Base-by-base conservation (phyloP, 1,139 yeast species). In the Blastobotrys arbuscula region DNA sequence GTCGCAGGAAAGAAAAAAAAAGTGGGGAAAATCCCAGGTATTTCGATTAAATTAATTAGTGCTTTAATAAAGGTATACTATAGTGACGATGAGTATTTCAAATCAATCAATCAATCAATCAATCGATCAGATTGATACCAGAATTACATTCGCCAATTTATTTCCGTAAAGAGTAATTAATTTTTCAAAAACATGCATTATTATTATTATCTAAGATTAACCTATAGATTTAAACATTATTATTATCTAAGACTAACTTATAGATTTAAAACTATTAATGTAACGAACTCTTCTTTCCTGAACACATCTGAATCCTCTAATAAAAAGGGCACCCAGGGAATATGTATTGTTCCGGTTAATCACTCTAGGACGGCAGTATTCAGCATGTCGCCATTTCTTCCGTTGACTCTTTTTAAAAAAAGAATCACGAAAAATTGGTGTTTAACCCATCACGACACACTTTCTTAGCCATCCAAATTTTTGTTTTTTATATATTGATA, bases 251-350 rank as follows among this genome's bases (percentile, higher is more conserved):
- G 5, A 21, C 31, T 16, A 16, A 6, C 15, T 26, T 16, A n/a
- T n/a, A n/a, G n/a, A n/a, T n/a, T n/a, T n/a, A 5, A 5, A 28
- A 28, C 5, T 28, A 28, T 26, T 21, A 39, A 50, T 50, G 51
- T 50, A 23, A 45, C 53, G 50, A 44, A 46, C 38, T 40, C 53
- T 48, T 48, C 53, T 50, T 50, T 20, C 51, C 51, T 48, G 39
- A 44, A 50, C 46, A 50, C 53, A 50, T 37, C 53, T 41, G 41
- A 36, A 39, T 19, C 39, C 39, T 39, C 45, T 39, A 21, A 9
- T 15, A 15, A 30, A 19, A 28, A 20, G 34, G 37, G 47, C 39
- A 50, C 37, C 45, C 48, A 46, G 45, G 53, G 35, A 50, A 50
- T 50, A 50, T 50, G 53, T 50, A 50, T 50, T 44, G 53, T 40